These are phyloP conservation scores for Metschnikowia corniflorae DNA, from an alignment of 805 yeast species.

Conservation along the genomic window DNA sequence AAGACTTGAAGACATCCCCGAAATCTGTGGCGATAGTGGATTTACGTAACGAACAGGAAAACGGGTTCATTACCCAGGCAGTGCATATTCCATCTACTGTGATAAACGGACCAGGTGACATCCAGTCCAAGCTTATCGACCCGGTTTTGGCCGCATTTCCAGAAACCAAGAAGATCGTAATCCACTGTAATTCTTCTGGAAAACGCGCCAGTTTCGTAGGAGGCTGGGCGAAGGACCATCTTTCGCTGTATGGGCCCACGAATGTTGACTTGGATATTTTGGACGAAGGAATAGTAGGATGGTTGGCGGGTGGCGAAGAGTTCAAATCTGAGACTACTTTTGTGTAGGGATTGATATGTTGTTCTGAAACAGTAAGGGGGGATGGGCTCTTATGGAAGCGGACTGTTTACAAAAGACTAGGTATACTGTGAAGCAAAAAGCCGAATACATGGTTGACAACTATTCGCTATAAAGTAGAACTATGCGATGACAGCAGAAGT, in stretches of 20 bases:
- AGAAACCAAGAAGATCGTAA: constrained; percentile 13
- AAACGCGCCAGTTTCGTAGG: constrained; percentile 20
- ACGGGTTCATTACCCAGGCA: constrained; percentile 16
- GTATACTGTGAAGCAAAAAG: no score
- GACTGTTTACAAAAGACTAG: no score
- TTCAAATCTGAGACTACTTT: constrained; percentile 12
- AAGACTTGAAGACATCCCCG: constrained; percentile 10
- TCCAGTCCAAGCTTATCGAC: constrained; percentile 14
- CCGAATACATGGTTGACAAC: no score
- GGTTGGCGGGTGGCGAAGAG: constrained; percentile 17
- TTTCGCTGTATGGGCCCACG: constrained; percentile 12
- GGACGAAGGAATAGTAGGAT: constrained; percentile 23
- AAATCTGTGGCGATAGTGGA: constrained; percentile 18
- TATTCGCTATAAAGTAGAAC: no score
- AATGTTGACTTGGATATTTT: constrained; percentile 19
- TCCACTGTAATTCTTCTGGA: constrained; percentile 23
- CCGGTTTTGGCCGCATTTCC: constrained; percentile 13
- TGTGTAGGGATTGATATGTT: no score
- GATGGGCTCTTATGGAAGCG: no score
- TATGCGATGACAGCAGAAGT: no score
- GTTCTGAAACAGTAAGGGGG: no score
- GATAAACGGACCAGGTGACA: constrained; percentile 15
- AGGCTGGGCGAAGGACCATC: constrained; percentile 23
- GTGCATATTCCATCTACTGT: constrained; percentile 21
- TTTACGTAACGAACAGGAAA: constrained; percentile 18